Base-by-base conservation (phyloP, 116 monocot species). In the Zostera marina region DNA sequence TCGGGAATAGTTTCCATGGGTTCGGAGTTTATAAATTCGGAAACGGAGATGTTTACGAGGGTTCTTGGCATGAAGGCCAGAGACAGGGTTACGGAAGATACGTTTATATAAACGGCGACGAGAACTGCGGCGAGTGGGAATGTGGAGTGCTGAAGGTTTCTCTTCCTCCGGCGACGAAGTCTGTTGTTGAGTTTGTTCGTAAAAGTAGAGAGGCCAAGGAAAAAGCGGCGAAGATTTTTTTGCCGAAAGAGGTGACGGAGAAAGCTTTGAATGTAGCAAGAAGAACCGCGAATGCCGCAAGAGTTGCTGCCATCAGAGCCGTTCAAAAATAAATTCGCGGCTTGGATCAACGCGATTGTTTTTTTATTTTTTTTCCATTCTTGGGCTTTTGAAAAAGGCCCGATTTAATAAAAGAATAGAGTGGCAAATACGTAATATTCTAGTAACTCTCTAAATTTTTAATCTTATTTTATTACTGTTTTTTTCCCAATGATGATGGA, bases 1-100 rank as follows among this genome's bases (percentile, higher is more conserved):
- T 88, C 75, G 94, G 84, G 24, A 88, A 94, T 57, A 84, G 85
- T 69, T 84, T 94, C 82, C 94, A 94, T 63, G 94, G 94, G 1
- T 94, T 85, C 69, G 94, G 94, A n/a, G 73, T 84, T 14, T 88
- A 94, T 49, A 69, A 66, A 25, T 94, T 88, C 76, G 79, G 88
- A 47, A 85, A 82, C 63, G 88, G 85, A 14, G 88, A 94, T 56
- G 61, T 68, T 16, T 94, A 94, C 17, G 94, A 94, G 63, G 94
- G 94, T 44, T 70, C 88, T 54, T 94, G 93, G 94, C 94, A 94
- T 12, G 94, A 94, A 58, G 94, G 88, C 22, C 77, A 63, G 42
- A 79, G 88, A 16, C 88, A 94, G 42, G 94, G 94, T 0, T 54
- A 88, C 15, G 94, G 94, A 19, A 82, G 77, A 79, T 94, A 88